These are phyloP conservation scores for Saccharomyces eubayanus DNA, from an alignment of 805 yeast species.

Conservation along the genomic window DNA sequence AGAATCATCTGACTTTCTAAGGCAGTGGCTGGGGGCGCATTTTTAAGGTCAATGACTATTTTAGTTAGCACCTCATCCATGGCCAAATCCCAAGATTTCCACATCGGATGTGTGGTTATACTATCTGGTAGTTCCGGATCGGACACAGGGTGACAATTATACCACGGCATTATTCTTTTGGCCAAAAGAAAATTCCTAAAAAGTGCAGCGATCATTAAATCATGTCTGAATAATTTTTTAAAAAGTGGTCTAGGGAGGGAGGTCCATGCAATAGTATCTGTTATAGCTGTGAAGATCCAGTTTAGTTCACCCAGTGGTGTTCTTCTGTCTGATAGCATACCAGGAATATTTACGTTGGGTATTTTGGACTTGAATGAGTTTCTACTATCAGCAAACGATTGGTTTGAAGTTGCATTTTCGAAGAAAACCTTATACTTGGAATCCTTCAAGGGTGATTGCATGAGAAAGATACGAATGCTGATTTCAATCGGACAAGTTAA, in stretches of 20 bases:
- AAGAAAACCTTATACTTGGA: slow-evolving; percentile 35
- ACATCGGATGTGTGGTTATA: slow-evolving; percentile 76
- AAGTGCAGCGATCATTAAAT: slow-evolving; percentile 90
- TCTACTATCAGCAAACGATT: slow-evolving; percentile 9
- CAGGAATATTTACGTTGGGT: slow-evolving; percentile 64
- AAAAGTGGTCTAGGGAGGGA: slow-evolving; percentile 79
- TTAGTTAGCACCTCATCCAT: slow-evolving; percentile 86
- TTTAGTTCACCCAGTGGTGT: slow-evolving; percentile 93
- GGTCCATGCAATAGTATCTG: slow-evolving; percentile 98
- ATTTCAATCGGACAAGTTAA: slow-evolving; percentile 92
- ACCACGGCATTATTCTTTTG: slow-evolving; percentile 85
- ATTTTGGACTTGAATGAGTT: slow-evolving; percentile 18
- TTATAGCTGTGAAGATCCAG: slow-evolving; percentile 96
- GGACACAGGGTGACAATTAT: slow-evolving; percentile 88
- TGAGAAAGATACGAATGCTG: slow-evolving; percentile 81
- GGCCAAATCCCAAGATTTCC: slow-evolving; percentile 98
- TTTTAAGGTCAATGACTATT: slow-evolving; percentile 40
- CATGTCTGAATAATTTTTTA: slow-evolving; percentile 87
- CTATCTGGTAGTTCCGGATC: slow-evolving; percentile 87
- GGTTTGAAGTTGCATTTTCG: slow-evolving; percentile 26
- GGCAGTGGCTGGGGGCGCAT: slow-evolving; percentile 27
- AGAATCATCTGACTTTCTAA: slow-evolving; percentile 19
- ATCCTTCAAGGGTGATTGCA: slow-evolving; percentile 63
- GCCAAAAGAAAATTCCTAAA: slow-evolving; percentile 90
- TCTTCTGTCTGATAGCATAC: slow-evolving; percentile 82